Base-by-base conservation (phyloP, 176 grass and related monocot genomes). In the Ensete ventricosum region DNA sequence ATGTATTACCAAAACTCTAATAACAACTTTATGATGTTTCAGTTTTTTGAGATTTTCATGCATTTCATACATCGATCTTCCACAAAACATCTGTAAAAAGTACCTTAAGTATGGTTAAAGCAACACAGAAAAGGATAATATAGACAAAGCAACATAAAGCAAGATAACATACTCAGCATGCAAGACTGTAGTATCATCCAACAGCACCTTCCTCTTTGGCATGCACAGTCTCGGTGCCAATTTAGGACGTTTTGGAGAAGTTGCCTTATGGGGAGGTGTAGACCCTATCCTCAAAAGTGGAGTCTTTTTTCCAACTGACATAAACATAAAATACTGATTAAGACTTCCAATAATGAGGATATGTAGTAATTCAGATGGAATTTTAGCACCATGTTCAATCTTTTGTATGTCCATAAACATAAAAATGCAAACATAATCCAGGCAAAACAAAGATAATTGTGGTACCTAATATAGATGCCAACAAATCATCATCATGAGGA, bases 391-490 rank as follows among this genome's bases (percentile, higher is more conserved):
- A 70, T 26, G 9, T 26, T 65, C 0, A 11, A 43, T 43, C 34
- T 43, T 6, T 6, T 43, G 34, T 43, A 67, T 3, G 24, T 12
- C 13, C 1, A 11, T 11, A 51, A 51, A 69, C 50, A n/a, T n/a
- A 67, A 29, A 17, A 17, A 43, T 5, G 10, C 8, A 70, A 4
- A 10, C 11, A 51, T 75, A 77, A 66, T 66, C 24, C 50, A 77
- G 17, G 53, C 6, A 74, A 17, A 66, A 12, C 29, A 88, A 49
- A 76, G 73, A 74, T 64, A 8, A 55, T 19, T 43, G 34, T 6
- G 54, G 1, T 91, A 99, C 96, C 91, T 95, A 99, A 80, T 86
- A 99, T 99, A 77, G 88, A 87, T 53, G 96, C 81, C 80, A 99
- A 73, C 52, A 99, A 79, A 91, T 99, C 96, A 83, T 95, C 86